Base-by-base conservation (phyloP, 305 asterid species). In the Fraxinus baroniana region DNA sequence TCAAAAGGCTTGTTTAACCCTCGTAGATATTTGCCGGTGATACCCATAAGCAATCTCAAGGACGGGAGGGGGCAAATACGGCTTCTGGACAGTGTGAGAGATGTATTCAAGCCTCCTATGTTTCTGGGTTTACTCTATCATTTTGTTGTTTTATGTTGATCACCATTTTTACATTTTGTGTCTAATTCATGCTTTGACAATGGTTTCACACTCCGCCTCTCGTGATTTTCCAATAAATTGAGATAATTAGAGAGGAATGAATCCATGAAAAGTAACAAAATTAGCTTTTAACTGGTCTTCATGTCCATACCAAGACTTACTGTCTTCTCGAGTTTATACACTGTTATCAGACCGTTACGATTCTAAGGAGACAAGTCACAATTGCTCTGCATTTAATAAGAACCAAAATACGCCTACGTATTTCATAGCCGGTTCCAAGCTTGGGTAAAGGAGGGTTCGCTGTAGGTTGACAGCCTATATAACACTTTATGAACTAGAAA, bases 401-500 rank as follows among this genome's bases (percentile, higher is more conserved):
- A 39, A 33, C 24, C 28, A 83, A 41, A 24, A 66, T 73, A 15
- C 10, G n/a, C 74, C 74, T 66, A 66, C 5, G 7, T 66, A 22
- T 66, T 26, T 66, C 74, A 66, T 26, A 26, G 18, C 74, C 18
- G 7, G 17, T 66, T 32, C 35, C 36, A 66, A 20, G 72, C 72
- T 24, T 64, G 33, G 33, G 33, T 66, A 26, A 26, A 3, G 8
- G 32, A 26, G 33, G 36, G 35, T 64, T 28, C 7, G 1, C 7
- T 66, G 70, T 26, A 66, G 74, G 18, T 66, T 26, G 36, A 66
- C 35, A 66, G 74, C 33, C 36, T 26, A 26, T 66, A 24, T 64
- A 64, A 64, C 7, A 24, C 74, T 66, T 66, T 66, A 9, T 8
- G 36, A 12, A 85, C 66, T 68, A 30, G 84, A 81, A 66, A 85